phyloP scores from a whole-genome alignment of 495 filamentous ascomycete genomes.

The Penicillium longicatenatum region DNA sequence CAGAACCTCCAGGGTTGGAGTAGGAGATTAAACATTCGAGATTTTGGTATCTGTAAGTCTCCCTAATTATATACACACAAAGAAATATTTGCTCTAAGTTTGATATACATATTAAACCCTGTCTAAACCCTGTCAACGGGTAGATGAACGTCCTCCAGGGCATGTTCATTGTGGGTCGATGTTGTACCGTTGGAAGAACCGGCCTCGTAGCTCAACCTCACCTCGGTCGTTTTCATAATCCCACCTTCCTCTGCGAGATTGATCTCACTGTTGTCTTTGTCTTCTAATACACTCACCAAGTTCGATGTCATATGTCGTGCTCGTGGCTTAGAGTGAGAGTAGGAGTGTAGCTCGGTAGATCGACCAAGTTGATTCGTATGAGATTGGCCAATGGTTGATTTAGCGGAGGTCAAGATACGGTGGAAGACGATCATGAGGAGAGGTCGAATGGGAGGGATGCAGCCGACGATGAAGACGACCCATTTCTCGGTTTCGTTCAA shows the following conservation, averaged over 20 bases:
- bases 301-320: background rate
- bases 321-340: slow-evolving; percentile 4
- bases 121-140: background rate
- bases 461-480: slow-evolving; percentile 21
- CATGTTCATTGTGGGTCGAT: background rate
- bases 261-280: slow-evolving; percentile 15
- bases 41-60: background rate
- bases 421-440: slow-evolving; percentile 15
- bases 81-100: background rate
- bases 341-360: slow-evolving; percentile 11
- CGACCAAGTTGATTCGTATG: slow-evolving; percentile 4
- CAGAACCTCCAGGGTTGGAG: too few relatives aligned
- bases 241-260: slow-evolving; percentile 9
- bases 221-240: slow-evolving; percentile 19
- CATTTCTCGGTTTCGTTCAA: slow-evolving; percentile 22
- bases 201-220: slow-evolving; percentile 15
- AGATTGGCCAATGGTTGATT: slow-evolving; percentile 3
- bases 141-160: background rate
- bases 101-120: background rate
- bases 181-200: background rate
- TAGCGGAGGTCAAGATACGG: slow-evolving; percentile 1
- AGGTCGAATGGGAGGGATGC: slow-evolving; percentile 18
- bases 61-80: background rate
- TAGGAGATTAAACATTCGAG: too few relatives aligned
- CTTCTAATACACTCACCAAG: background rate